Conservation (phyloP, 331 rosid species). For the Prunus yedoensis region DNA sequence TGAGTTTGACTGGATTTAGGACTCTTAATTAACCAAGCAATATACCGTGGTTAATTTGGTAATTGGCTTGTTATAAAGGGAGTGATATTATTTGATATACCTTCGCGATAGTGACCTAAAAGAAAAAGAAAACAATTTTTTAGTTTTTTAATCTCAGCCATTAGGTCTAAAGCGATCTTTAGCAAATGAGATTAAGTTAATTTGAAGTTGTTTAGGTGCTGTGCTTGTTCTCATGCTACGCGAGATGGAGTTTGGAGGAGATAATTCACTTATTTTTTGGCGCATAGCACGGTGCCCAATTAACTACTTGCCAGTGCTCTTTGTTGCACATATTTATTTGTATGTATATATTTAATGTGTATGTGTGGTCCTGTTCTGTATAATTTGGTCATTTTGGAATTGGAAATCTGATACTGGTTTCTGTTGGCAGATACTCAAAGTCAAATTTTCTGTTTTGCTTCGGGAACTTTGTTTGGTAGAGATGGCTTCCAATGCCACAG, state of each 20-base stretch:
- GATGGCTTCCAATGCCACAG: constrained; percentile 50
- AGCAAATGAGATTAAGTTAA: neutral
- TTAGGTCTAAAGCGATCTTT: neutral
- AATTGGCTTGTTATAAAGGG: neutral
- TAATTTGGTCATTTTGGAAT: neutral
- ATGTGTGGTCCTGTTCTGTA: neutral
- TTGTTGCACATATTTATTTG: neutral
- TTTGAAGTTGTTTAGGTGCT: neutral
- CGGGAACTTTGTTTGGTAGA: constrained; percentile 8
- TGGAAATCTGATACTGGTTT: neutral
- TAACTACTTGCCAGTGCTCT: neutral
- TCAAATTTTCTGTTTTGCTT: constrained; percentile 14
- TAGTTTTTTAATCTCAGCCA: neutral
- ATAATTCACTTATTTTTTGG: constrained; percentile 2
- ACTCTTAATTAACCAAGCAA: neutral
- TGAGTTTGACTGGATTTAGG: neutral
- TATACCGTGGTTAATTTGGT: neutral
- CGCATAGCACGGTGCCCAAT: neutral
- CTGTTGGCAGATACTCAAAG: constrained; percentile 29
- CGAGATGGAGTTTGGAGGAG: neutral
- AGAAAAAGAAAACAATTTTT: neutral
- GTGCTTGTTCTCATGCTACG: constrained; percentile 2
- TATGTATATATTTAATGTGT: neutral
- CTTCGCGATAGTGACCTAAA: neutral
- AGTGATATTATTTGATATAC: neutral